Conservation (phyloP, 306 rosid species). For the Mimosa pudica region DNA sequence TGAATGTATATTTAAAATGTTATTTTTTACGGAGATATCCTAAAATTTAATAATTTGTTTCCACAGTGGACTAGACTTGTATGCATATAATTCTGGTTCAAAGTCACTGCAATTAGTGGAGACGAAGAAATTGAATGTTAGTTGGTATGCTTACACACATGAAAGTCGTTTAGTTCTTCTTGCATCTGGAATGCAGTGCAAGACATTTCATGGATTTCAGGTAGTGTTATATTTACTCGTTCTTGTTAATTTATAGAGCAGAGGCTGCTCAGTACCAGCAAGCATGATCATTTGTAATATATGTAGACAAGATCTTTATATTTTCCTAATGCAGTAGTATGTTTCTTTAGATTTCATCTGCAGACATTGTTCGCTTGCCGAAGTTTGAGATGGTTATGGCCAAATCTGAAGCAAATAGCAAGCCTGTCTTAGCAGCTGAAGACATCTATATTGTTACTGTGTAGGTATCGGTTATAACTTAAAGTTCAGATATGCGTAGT, state of each 20-base stretch:
- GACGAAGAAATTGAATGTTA: conserved; percentile 77
- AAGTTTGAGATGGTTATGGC: conserved; percentile 97
- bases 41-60: conserved; percentile 25
- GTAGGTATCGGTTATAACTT: conserved; percentile 56
- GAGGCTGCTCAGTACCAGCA: conserved; percentile 14
- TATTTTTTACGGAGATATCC: conserved; percentile 28
- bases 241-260: conserved; percentile 18
- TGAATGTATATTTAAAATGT: neutral
- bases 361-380: conserved; percentile 89
- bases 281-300: conserved; percentile 9
- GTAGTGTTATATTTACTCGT: conserved; percentile 42
- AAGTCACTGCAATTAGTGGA: conserved; percentile 83
- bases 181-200: conserved; percentile 99
- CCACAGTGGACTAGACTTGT: conserved; percentile 92
- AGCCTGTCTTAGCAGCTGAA: conserved; percentile 88
- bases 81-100: conserved; percentile 62
- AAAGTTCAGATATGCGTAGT: conserved; percentile 25
- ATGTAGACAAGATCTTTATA: neutral
- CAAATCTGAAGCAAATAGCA: conserved; percentile 84
- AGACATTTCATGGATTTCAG: conserved; percentile 94
- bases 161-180: conserved; percentile 99
- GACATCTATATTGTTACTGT: conserved; percentile 83
- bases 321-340: conserved; percentile 42
- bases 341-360: conserved; percentile 84
- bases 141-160: conserved; percentile 93